phyloP scores from a whole-genome alignment of 768 basidiomycete species.

The Gloeophyllum trabeum region DNA sequence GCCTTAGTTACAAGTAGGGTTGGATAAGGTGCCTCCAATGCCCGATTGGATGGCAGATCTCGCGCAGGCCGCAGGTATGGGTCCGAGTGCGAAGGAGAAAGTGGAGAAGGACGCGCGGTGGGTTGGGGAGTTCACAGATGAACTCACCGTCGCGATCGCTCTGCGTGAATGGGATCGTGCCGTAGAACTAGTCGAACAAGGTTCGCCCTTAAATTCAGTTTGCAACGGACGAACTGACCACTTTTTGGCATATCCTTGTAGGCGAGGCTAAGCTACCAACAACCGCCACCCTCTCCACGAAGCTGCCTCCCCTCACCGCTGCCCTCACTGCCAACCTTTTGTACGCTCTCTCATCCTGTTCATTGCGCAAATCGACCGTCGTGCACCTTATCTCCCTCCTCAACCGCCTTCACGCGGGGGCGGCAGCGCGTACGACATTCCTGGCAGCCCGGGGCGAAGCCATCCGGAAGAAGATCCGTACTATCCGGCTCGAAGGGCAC shows the following conservation, averaged over 20 bases:
- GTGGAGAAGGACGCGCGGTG: slow-evolving; percentile 76
- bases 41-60: slow-evolving; percentile 75
- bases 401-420: slow-evolving; percentile 60
- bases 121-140: slow-evolving; percentile 86
- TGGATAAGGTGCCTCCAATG: slow-evolving; percentile 38
- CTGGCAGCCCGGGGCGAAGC: slow-evolving; percentile 67
- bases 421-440: slow-evolving; percentile 76
- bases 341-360: slow-evolving; percentile 60
- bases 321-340: slow-evolving; percentile 63
- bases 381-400: slow-evolving; percentile 65
- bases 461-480: slow-evolving; percentile 67
- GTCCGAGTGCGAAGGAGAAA: slow-evolving; percentile 54
- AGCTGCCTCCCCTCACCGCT: slow-evolving; percentile 54
- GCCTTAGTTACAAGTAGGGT: slow-evolving; percentile 10
- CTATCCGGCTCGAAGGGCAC: slow-evolving; percentile 85
- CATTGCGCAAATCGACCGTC: slow-evolving; percentile 67
- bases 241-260: slow-evolving; percentile 12
- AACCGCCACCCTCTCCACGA: slow-evolving; percentile 40
- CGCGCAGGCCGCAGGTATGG: slow-evolving; percentile 42
- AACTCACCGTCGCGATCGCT: slow-evolving; percentile 85
- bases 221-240: background rate
- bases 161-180: slow-evolving; percentile 84
- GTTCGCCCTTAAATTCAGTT: slow-evolving; percentile 21
- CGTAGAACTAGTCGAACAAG: slow-evolving; percentile 75
- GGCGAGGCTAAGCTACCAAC: slow-evolving; percentile 51